These are phyloP conservation scores for Chlorella sp. DNA, from an alignment of 139 green algal species.

Conservation along the genomic window DNA sequence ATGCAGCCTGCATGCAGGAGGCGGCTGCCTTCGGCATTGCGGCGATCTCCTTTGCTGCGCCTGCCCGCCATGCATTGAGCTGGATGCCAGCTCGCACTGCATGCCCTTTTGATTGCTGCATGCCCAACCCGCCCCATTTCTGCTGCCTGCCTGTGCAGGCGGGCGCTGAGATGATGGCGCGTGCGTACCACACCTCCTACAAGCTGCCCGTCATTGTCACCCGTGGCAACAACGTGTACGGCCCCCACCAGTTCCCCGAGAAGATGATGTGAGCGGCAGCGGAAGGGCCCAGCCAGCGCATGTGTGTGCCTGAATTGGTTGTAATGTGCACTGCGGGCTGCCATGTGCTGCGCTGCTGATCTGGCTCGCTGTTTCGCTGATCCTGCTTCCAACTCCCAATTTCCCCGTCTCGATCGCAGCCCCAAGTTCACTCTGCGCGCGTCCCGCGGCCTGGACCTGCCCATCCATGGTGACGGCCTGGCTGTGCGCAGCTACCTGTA, in stretches of 20 bases:
- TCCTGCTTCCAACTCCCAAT: too few relatives aligned
- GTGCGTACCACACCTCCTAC: conserved; percentile 90
- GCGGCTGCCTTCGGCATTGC: too few relatives aligned
- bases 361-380: too few relatives aligned
- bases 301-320: not conserved
- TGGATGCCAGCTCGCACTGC: too few relatives aligned
- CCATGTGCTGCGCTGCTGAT: too few relatives aligned
- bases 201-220: conserved; percentile 95
- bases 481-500: conserved; percentile 84
- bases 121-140: too few relatives aligned
- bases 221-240: conserved; percentile 99
- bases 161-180: conserved; percentile 97
- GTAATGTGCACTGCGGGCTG: too few relatives aligned
- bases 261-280: conserved; percentile 33
- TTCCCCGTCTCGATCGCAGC: conserved; percentile 57
- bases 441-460: conserved; percentile 69
- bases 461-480: conserved; percentile 73
- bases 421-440: conserved; percentile 84
- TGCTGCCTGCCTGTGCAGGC: conserved; percentile 32
- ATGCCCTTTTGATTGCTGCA: too few relatives aligned
- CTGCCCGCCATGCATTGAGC: too few relatives aligned
- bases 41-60: too few relatives aligned
- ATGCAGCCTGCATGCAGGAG: too few relatives aligned
- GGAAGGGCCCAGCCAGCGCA: not conserved
- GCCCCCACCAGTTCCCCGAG: conserved; percentile 88